Percentiles rank a stretch among this genome's conserved stretches.
Evolutionary conservation across 1,284 basidiomycete species (phyloP).

Genomic region (Cronartium quercuum): DNA sequence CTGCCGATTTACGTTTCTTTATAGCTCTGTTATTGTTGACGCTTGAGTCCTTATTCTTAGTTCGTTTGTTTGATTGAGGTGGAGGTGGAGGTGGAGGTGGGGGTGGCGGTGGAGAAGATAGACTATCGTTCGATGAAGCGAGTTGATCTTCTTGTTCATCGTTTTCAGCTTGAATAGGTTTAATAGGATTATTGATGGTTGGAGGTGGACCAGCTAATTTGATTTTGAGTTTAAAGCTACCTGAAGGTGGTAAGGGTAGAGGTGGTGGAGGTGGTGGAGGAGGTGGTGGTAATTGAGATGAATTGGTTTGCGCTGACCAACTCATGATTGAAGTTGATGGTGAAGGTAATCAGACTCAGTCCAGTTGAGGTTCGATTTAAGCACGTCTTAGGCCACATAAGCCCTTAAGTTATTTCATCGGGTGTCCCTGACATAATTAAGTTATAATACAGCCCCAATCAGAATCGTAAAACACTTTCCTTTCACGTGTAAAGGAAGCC

Average conservation of each 20-base stretch:
- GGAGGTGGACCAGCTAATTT: constrained; percentile 28
- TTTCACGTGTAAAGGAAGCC: too few species aligned
- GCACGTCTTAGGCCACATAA: too few species aligned
- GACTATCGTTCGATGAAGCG: constrained; percentile 19
- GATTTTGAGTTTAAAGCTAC: constrained; percentile 29
- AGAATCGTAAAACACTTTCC: too few species aligned
- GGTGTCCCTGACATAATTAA: too few species aligned
- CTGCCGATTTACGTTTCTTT: not conserved
- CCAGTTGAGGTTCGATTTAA: too few species aligned
- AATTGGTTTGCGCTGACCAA: too few species aligned
- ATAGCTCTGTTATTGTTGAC: not conserved
- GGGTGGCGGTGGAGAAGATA: not conserved
- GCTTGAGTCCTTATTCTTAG: not conserved
- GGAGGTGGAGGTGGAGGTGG: not conserved
- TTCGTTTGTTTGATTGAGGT: not conserved
- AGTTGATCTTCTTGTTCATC: constrained; percentile 35
- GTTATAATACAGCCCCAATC: too few species aligned
- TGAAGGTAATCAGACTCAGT: too few species aligned
- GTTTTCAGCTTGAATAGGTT: not conserved
- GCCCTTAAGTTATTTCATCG: too few species aligned
- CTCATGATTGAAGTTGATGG: too few species aligned
- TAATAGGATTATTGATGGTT: not conserved
- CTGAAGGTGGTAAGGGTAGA: not conserved
- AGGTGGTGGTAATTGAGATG: not conserved
- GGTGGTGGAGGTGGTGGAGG: not conserved